Evolutionary conservation across 495 filamentous ascomycete species (phyloP).

Genomic region (Rusavskia elegans): DNA sequence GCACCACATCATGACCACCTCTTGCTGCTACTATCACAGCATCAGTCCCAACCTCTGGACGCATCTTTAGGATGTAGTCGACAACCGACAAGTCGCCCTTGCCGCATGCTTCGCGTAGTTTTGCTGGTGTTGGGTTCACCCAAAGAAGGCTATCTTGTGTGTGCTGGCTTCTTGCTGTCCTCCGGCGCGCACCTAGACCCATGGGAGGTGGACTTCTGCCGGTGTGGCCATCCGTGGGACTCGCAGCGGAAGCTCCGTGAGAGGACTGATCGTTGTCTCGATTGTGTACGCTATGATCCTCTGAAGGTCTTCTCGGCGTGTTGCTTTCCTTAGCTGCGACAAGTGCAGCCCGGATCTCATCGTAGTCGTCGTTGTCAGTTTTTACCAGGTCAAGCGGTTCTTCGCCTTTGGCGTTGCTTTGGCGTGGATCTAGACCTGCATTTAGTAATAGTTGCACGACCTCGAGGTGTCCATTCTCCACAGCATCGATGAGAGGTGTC

Average conservation of each 20-base stretch:
- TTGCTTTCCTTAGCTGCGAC: constrained; percentile 26
- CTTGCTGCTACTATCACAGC: constrained; percentile 82
- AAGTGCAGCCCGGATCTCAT: constrained; percentile 33
- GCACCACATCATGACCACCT: constrained; percentile 74
- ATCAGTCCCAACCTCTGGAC: constrained; percentile 62
- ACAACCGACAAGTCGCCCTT: constrained; percentile 73
- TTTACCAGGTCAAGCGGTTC: constrained; percentile 74
- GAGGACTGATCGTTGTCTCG: constrained; percentile 42
- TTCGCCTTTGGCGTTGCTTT: constrained; percentile 71
- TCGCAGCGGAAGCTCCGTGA: constrained; percentile 46
- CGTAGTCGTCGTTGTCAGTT: constrained; percentile 49
- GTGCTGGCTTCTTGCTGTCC: constrained; percentile 40
- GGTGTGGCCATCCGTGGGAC: constrained; percentile 45
- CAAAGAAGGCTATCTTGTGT: constrained; percentile 46
- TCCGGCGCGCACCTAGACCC: constrained; percentile 25
- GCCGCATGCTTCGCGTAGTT: constrained; percentile 62
- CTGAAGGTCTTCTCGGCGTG: constrained; percentile 41
- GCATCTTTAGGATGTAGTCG: constrained; percentile 60
- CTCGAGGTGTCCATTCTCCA: constrained; percentile 85
- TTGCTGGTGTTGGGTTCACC: constrained; percentile 47
- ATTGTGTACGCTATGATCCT: constrained; percentile 41
- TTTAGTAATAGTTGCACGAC: constrained; percentile 74
- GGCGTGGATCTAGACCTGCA: constrained; percentile 76
- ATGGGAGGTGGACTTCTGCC: constrained; percentile 22
- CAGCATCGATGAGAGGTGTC: constrained; percentile 86